Percentiles rank a stretch among this genome's conserved stretches.
phyloP scores from a whole-genome alignment of 23 red algal species.

The Chondrus crispus region DNA sequence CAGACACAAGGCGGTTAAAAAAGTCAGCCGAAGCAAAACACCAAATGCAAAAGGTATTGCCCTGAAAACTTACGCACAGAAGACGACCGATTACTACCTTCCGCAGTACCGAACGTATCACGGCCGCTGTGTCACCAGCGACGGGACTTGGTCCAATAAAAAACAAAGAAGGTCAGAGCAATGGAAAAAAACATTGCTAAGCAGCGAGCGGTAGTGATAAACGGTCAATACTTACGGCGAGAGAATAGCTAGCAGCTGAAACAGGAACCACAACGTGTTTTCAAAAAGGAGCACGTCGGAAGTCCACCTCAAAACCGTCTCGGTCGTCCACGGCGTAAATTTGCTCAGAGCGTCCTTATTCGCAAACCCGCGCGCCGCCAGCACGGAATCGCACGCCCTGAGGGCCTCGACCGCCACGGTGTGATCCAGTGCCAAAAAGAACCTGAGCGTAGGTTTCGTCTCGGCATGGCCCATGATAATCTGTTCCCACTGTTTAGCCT shows the following conservation, averaged over 20 bases:
- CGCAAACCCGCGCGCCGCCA: background rate
- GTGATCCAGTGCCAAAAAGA: background rate
- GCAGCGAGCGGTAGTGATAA: background rate
- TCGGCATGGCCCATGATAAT: background rate
- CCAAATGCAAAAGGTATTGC: background rate
- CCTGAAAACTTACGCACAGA: conserved; percentile 11
- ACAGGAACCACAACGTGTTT: conserved; percentile 36
- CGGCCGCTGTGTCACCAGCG: background rate
- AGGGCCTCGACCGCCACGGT: background rate
- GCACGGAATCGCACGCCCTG: background rate
- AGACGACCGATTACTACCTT: conserved; percentile 25
- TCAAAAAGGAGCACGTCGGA: background rate
- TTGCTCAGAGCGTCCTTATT: background rate
- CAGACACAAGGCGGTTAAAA: background rate
- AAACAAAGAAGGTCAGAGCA: background rate
- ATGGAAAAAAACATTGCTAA: background rate
- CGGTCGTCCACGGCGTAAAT: background rate
- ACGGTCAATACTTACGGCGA: conserved; percentile 3
- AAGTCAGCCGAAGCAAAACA: background rate
- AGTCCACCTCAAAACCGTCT: background rate
- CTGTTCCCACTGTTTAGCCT: background rate
- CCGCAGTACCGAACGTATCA: conserved; percentile 36
- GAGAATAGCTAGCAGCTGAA: conserved; percentile 9
- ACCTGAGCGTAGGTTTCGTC: background rate
- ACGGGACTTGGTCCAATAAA: background rate